Conservation (phyloP, 345 rosid species). For the Bruguiera parviflora region DNA sequence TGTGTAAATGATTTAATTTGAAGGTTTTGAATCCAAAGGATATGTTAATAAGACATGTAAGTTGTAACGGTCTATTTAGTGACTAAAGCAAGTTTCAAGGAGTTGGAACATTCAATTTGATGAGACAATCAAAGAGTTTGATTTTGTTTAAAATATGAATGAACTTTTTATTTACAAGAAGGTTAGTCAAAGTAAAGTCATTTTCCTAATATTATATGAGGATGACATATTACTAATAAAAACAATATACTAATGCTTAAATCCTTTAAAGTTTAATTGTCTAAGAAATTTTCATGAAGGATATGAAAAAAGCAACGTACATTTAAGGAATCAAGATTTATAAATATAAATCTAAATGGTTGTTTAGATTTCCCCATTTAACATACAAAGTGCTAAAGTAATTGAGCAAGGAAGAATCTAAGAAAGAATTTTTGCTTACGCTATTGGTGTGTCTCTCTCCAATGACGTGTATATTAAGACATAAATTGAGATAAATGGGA, state of each 20-base stretch:
- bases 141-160: no score
- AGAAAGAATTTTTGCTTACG: no score
- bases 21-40: no score
- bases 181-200: no score
- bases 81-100: no score
- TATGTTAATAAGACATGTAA: no score
- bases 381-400: background rate
- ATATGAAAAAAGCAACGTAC: background rate
- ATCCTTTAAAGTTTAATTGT: background rate
- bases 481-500: background rate
- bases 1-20: no score
- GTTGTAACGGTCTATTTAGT: no score
- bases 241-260: background rate
- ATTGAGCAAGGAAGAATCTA: background rate
- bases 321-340: background rate
- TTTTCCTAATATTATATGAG: background rate
- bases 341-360: no score
- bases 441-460: background rate
- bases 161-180: no score
- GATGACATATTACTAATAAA: background rate
- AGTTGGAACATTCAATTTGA: no score
- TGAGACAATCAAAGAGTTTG: no score
- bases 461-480: background rate
- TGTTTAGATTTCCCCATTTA: background rate
- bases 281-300: background rate